Conservation (phyloP, 192 early-diverging fungal species). For the Umbelopsis sp. region DNA sequence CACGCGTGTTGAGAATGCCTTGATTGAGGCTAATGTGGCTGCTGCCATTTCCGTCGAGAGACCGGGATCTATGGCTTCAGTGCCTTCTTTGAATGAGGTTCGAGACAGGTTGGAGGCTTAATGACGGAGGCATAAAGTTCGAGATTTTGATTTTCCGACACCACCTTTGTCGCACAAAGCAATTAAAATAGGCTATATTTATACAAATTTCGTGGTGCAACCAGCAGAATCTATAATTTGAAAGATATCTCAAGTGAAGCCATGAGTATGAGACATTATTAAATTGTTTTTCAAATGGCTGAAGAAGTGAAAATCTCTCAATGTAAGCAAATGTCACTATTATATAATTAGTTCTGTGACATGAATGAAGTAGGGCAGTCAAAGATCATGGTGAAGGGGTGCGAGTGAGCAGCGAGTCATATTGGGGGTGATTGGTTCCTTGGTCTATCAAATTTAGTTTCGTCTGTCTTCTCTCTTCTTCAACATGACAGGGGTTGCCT, state of each 20-base stretch:
- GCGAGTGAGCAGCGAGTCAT: neutral
- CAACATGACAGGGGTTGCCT: constrained; percentile 16
- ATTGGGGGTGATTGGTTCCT: constrained; percentile 9
- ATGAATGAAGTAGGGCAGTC: neutral
- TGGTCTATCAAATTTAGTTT: constrained; percentile 1
- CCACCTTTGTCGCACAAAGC: constrained; percentile 6
- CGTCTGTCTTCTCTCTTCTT: constrained; percentile 1
- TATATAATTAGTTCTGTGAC: neutral
- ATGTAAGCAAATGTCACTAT: no score
- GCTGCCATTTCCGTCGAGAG: constrained; percentile 66
- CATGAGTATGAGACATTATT: no score
- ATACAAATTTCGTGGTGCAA: constrained; percentile 4
- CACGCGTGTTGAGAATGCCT: constrained; percentile 43
- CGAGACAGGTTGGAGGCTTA: constrained; percentile 12
- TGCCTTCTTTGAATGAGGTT: constrained; percentile 57
- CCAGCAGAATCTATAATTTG: neutral
- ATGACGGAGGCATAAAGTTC: neutral
- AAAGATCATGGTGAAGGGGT: constrained; percentile 8
- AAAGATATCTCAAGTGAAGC: neutral
- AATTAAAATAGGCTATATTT: constrained; percentile 23
- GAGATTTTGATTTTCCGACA: neutral
- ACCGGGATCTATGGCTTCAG: constrained; percentile 68
- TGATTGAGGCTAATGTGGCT: constrained; percentile 64
- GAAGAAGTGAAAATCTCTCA: no score
- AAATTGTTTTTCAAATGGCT: no score